phyloP scores from a whole-genome alignment of 306 rosid species.

The Erythrophleum fordii region DNA sequence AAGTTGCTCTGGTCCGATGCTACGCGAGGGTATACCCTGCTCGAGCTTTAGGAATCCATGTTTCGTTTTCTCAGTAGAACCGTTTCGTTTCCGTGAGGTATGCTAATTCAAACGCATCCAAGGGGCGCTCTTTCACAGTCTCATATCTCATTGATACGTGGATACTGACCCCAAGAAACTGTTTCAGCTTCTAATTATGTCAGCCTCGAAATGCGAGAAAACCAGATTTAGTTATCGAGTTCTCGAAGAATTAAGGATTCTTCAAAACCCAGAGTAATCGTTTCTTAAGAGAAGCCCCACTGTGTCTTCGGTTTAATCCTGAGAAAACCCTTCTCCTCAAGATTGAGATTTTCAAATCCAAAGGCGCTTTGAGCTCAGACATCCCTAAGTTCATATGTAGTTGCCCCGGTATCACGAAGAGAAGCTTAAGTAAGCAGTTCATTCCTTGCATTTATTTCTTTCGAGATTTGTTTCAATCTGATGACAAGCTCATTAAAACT shows the following conservation, averaged over 20 bases:
- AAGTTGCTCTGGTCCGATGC: too few species aligned
- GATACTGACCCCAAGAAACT: neutral
- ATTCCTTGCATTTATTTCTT: neutral
- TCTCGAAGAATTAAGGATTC: neutral
- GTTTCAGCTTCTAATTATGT: neutral
- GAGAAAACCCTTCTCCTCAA: neutral
- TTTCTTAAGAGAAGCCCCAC: neutral
- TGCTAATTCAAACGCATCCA: neutral
- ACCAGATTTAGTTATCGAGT: neutral
- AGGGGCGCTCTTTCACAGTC: neutral
- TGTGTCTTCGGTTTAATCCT: neutral
- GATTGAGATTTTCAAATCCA: slow-evolving; percentile 14
- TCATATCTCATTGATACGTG: slow-evolving; percentile 1
- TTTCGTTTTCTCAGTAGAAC: neutral
- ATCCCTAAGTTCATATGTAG: neutral
- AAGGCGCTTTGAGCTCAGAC: neutral
- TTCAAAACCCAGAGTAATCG: neutral
- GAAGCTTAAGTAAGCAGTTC: neutral
- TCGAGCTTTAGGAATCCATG: neutral
- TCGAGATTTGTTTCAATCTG: neutral
- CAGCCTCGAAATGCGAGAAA: neutral
- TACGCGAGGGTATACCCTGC: too few species aligned
- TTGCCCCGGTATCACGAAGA: neutral
- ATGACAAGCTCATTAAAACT: neutral
- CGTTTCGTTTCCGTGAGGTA: neutral